Percentiles rank a stretch among this genome's conserved stretches.
phyloP scores from a whole-genome alignment of 768 basidiomycete species.

The Dentipellis sp. region DNA sequence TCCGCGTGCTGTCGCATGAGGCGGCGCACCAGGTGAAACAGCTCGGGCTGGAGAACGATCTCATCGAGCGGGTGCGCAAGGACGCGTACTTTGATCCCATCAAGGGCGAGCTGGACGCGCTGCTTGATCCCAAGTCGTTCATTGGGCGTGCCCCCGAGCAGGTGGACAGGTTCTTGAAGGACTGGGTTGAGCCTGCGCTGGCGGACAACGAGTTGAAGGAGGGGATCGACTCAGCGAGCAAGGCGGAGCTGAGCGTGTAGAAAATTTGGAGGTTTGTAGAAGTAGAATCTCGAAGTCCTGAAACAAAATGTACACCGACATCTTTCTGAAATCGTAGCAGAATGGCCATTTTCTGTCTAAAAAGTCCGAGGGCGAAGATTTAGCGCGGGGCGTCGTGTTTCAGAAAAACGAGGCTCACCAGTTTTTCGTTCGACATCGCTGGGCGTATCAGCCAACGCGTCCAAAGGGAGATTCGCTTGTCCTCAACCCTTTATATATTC shows the following conservation, averaged over 20 bases:
- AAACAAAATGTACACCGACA: background rate
- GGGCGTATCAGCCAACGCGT: too few species aligned
- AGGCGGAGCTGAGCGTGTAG: slow-evolving; percentile 57
- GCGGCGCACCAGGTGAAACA: slow-evolving; percentile 92
- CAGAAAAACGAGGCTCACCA: too few species aligned
- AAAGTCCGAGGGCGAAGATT: background rate
- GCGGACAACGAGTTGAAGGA: slow-evolving; percentile 44
- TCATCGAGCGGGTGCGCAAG: slow-evolving; percentile 76
- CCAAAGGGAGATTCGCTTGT: too few species aligned
- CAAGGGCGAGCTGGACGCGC: slow-evolving; percentile 61
- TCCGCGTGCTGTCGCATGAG: slow-evolving; percentile 90
- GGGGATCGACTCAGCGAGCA: slow-evolving; percentile 40
- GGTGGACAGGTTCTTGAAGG: slow-evolving; percentile 78
- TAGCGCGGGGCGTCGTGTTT: background rate
- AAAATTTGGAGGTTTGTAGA: background rate
- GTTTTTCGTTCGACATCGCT: too few species aligned
- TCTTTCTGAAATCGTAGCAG: too few species aligned
- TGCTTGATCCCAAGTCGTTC: slow-evolving; percentile 84
- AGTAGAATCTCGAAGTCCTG: background rate
- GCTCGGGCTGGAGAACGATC: slow-evolving; percentile 89
- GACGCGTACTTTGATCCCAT: slow-evolving; percentile 90
- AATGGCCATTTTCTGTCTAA: too few species aligned
- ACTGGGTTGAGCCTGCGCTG: slow-evolving; percentile 84
- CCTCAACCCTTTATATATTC: too few species aligned
- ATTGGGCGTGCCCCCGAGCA: slow-evolving; percentile 93